Conservation (phyloP, 2,329 filamentous ascomycete genomes). For the Pestalotiopsis sp. region DNA sequence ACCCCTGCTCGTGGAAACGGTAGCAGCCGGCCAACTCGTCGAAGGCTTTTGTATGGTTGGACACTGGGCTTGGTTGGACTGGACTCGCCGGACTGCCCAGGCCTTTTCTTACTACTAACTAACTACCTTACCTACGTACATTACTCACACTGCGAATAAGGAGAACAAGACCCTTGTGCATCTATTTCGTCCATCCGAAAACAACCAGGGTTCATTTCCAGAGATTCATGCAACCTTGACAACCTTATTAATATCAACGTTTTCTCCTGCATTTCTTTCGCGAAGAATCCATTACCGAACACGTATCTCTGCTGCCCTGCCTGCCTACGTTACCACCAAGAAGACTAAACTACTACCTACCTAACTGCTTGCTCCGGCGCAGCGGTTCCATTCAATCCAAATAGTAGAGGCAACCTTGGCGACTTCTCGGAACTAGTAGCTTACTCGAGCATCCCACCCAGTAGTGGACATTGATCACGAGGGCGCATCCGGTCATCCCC, state of each 20-base stretch:
- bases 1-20: slow-evolving; percentile 1
- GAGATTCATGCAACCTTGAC: slow-evolving; percentile 6
- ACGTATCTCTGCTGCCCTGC: background rate
- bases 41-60: background rate
- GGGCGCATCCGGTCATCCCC: background rate
- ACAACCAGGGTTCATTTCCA: slow-evolving; percentile 1
- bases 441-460: slow-evolving; percentile 7
- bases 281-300: background rate
- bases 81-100: background rate
- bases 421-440: slow-evolving; percentile 3
- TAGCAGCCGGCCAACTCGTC: background rate
- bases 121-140: background rate
- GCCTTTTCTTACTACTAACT: background rate
- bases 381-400: no score
- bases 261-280: background rate
- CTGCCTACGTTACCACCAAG: background rate
- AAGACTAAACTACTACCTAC: background rate
- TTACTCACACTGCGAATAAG: background rate
- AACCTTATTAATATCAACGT: background rate
- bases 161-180: slow-evolving; percentile 4
- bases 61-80: background rate
- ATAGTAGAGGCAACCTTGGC: slow-evolving; percentile 1
- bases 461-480: background rate
- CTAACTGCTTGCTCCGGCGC: background rate
- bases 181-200: background rate